Evolutionary conservation across 371 early-diverging fungal species (phyloP), one percentile per base, ranked within the genome.

Genomic region (Syncephalis plumigaleata): DNA sequence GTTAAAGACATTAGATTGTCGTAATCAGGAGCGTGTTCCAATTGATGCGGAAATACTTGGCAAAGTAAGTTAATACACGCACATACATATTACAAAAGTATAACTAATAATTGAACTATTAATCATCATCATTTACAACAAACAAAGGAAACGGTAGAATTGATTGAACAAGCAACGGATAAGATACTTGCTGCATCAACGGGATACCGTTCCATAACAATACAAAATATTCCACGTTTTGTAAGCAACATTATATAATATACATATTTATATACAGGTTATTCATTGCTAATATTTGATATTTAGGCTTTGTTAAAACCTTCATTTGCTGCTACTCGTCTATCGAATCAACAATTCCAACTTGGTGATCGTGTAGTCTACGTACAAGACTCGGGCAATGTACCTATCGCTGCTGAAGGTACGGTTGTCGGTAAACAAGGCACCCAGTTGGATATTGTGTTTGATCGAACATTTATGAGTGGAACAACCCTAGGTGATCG

Each of bases 341-440:
- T 95, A 16, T 63, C 62, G 1, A 59, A 68, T 39, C 97, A 96
- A 58, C 55, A 55, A 16, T 91, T 91, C 61, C 65, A 63, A 39
- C 66, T 94, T 3, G 95, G 97, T 24, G 89, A 96, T 50, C 82
- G 95, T 16, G 81, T 94, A 0, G 63, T 82, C 15, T 79, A 75
- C 56, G 85, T 79, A 9, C 58, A 71, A 37, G 86, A 89, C 39
- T 60, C 75, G 13, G 87, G 89, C 46, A 66, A 61, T 36, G 87
- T 89, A 8, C 87, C 87, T 9, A 55, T 90, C 27, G 92, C 75
- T 1, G 68, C 75, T 17, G 68, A 68, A 47, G 96, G 96, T 18
- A 85, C 84, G 9, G 76, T 93, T 1, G 80, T 93, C 40, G 87
- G 80, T 9, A 67, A 87, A 8, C 72, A 82, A 23, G 79, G 73